Percentiles rank a stretch among this genome's conserved stretches.
Conservation (phyloP, 108 stramenopile genomes). For the Epithemia pelagica region DNA sequence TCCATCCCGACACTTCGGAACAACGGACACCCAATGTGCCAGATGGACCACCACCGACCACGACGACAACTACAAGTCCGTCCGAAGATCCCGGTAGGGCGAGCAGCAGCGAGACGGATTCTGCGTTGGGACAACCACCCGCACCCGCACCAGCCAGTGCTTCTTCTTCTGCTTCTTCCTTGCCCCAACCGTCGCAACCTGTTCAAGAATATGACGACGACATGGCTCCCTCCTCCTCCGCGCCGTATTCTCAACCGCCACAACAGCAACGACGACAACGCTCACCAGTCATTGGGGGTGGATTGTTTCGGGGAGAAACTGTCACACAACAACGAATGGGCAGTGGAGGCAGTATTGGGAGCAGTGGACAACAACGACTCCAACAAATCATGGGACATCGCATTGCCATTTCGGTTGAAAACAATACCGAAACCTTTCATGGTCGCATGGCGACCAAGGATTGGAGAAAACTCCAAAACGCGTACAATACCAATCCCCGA, state of each 20-base stretch:
- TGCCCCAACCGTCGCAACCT: background rate
- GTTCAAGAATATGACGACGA: no score
- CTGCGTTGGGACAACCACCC: background rate
- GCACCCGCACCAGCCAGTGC: no score
- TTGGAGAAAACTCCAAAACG: conserved; percentile 24
- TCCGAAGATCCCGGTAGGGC: background rate
- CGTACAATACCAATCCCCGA: background rate
- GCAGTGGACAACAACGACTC: conserved; percentile 26
- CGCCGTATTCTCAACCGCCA: background rate
- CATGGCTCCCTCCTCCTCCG: background rate
- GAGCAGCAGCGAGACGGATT: background rate
- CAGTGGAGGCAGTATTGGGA: no score
- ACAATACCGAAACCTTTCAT: conserved; percentile 49
- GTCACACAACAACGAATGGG: no score
- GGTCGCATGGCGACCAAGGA: conserved; percentile 47
- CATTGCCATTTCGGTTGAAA: conserved; percentile 58
- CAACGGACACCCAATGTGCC: no score
- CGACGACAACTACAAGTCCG: background rate
- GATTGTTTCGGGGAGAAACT: conserved; percentile 84
- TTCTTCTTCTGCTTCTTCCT: background rate
- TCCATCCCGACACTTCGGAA: no score
- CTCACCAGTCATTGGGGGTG: conserved; percentile 93
- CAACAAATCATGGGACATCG: background rate
- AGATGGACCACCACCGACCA: background rate
- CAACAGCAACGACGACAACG: conserved; percentile 77